Conservation (phyloP, 345 rosid genomes). For the Turnera subulata region DNA sequence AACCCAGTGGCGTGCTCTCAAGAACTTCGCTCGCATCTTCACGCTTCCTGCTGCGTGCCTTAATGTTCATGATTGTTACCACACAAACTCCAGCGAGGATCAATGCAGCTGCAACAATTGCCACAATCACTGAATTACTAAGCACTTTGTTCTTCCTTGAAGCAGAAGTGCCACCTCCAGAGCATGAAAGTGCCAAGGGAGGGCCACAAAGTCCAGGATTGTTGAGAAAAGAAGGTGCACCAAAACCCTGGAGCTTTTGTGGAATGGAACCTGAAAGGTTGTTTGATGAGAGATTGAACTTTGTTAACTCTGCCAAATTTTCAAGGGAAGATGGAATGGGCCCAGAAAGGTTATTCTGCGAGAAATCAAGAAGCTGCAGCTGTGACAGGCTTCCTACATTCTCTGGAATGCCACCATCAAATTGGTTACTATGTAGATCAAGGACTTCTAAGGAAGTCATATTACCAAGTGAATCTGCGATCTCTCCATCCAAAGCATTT, state of each 20-base stretch:
- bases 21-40: slow-evolving; percentile 44
- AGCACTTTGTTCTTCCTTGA: slow-evolving; percentile 46
- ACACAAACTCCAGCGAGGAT: slow-evolving; percentile 81
- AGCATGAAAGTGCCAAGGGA: slow-evolving; percentile 63
- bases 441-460: slow-evolving; percentile 71
- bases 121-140: slow-evolving; percentile 71
- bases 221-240: slow-evolving; percentile 64
- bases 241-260: slow-evolving; percentile 51
- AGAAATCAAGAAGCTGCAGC: slow-evolving; percentile 59
- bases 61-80: slow-evolving; percentile 74
- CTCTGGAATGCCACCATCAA: slow-evolving; percentile 64
- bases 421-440: slow-evolving; percentile 58
- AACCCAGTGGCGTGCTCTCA: slow-evolving; percentile 74
- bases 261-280: slow-evolving; percentile 76
- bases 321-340: slow-evolving; percentile 68
- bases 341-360: slow-evolving; percentile 65
- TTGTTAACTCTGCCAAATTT: slow-evolving; percentile 40
- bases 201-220: slow-evolving; percentile 72
- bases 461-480: slow-evolving; percentile 59
- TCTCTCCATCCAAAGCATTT: slow-evolving; percentile 61
- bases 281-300: slow-evolving; percentile 74
- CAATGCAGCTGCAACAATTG: slow-evolving; percentile 77
- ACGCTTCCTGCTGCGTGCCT: slow-evolving; percentile 51
- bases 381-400: slow-evolving; percentile 52
- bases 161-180: slow-evolving; percentile 27